Conservation (phyloP, 2,329 filamentous ascomycete species). For the Tolypocladium guangdongense region DNA sequence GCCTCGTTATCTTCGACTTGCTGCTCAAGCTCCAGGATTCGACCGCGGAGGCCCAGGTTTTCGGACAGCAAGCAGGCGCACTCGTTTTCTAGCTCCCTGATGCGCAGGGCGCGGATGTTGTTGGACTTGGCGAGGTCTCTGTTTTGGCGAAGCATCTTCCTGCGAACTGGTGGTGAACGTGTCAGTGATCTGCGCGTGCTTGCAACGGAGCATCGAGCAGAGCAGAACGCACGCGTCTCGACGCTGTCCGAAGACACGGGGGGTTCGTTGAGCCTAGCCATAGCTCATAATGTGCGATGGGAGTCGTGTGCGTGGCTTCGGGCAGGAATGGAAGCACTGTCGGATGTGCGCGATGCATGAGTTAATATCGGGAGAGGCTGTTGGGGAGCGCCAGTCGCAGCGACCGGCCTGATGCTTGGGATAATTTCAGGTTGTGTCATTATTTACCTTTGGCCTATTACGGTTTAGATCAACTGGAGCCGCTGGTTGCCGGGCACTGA, state of each 20-base stretch:
- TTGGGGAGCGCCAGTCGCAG: not conserved
- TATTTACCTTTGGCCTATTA: slow-evolving; percentile 22
- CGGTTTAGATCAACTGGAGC: slow-evolving; percentile 12
- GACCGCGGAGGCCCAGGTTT: slow-evolving; percentile 61
- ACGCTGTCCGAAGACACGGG: slow-evolving; percentile 56
- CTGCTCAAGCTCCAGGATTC: slow-evolving; percentile 58
- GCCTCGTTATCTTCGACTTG: slow-evolving; percentile 52
- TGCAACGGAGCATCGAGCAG: not conserved
- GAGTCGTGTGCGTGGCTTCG: not conserved
- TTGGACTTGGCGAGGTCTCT: slow-evolving; percentile 73
- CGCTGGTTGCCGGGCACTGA: slow-evolving; percentile 18
- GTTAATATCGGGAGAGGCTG: not conserved
- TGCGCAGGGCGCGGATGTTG: slow-evolving; percentile 65
- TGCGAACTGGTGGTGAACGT: slow-evolving; percentile 46
- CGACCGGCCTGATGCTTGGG: not conserved
- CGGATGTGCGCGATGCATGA: not conserved
- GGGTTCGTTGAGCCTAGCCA: slow-evolving; percentile 75
- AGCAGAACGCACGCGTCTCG: slow-evolving; percentile 52
- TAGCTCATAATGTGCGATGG: slow-evolving; percentile 32
- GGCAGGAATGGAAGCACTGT: not conserved
- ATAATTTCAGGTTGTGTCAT: slow-evolving; percentile 15
- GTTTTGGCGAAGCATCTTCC: slow-evolving; percentile 73
- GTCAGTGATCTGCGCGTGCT: slow-evolving; percentile 3
- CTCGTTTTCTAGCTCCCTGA: slow-evolving; percentile 67
- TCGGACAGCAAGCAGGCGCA: slow-evolving; percentile 65